These are phyloP conservation scores for Colletotrichum sp. DNA, from an alignment of 2,329 filamentous ascomycete species.

Conservation along the genomic window DNA sequence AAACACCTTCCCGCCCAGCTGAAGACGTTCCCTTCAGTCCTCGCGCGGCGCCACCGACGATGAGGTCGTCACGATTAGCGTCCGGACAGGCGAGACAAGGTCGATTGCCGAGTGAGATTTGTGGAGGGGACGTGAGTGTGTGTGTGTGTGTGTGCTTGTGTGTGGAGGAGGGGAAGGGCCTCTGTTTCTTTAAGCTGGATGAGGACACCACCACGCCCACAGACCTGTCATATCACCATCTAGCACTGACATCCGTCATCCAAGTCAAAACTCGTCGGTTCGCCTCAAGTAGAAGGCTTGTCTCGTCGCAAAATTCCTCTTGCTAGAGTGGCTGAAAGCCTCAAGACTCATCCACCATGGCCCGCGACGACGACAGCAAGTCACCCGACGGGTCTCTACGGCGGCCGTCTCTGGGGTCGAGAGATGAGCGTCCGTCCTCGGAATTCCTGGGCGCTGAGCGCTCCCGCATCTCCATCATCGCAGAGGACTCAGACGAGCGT, in stretches of 20 bases:
- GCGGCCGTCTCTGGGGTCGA: background rate
- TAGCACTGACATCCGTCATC: background rate
- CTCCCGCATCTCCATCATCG: background rate
- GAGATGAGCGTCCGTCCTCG: slow-evolving; percentile 1
- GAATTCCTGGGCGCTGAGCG: slow-evolving; percentile 7
- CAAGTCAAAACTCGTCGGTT: background rate
- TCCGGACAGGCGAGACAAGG: background rate
- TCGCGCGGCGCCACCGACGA: background rate
- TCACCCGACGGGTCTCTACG: background rate
- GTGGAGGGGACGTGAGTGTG: background rate
- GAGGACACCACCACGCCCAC: background rate
- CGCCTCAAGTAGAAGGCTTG: background rate
- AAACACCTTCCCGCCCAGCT: background rate
- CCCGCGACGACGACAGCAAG: background rate
- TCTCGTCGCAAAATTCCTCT: background rate
- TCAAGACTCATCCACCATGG: background rate
- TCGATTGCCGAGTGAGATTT: background rate
- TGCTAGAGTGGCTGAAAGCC: background rate
- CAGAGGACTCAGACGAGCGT: background rate
- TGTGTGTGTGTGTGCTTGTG: background rate
- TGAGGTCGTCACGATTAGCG: background rate
- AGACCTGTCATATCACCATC: background rate
- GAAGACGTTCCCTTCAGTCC: background rate
- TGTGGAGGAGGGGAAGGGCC: background rate
- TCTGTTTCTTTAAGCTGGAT: background rate